Conservation (phyloP, 2,329 filamentous ascomycete genomes). For the Neonectria magnoliae region DNA sequence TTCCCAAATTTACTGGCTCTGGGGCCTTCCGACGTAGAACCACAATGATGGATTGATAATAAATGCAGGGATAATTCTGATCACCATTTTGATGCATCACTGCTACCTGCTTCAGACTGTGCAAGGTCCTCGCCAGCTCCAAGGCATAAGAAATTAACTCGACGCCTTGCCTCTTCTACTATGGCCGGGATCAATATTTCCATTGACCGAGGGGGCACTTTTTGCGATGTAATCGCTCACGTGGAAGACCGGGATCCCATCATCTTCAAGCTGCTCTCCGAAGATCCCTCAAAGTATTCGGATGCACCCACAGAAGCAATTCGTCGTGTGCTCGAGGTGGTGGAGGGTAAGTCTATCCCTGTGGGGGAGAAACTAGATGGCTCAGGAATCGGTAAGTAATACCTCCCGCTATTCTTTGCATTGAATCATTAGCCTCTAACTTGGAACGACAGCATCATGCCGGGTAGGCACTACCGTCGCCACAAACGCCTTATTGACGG, state of each 20-base stretch:
- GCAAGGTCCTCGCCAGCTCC: neutral
- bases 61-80: neutral
- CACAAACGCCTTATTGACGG: constrained; percentile 78
- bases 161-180: too few species aligned
- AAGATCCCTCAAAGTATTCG: constrained; percentile 75
- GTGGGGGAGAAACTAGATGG: constrained; percentile 46
- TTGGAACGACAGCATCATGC: constrained; percentile 66
- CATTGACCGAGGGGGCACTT: constrained; percentile 75
- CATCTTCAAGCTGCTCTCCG: constrained; percentile 79
- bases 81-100: neutral
- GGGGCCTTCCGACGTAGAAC: neutral
- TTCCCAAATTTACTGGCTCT: neutral
- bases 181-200: constrained; percentile 40
- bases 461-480: constrained; percentile 81
- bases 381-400: constrained; percentile 44
- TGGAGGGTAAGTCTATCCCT: constrained; percentile 63
- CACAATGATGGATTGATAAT: neutral
- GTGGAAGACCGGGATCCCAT: constrained; percentile 74
- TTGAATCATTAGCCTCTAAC: neutral
- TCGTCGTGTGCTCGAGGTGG: constrained; percentile 68
- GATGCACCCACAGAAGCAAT: constrained; percentile 79
- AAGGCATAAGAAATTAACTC: neutral
- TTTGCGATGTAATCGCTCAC: constrained; percentile 76
- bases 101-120: neutral
- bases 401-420: too few species aligned